phyloP scores from a whole-genome alignment of 495 filamentous ascomycete species.

The Penicillium ucsense region DNA sequence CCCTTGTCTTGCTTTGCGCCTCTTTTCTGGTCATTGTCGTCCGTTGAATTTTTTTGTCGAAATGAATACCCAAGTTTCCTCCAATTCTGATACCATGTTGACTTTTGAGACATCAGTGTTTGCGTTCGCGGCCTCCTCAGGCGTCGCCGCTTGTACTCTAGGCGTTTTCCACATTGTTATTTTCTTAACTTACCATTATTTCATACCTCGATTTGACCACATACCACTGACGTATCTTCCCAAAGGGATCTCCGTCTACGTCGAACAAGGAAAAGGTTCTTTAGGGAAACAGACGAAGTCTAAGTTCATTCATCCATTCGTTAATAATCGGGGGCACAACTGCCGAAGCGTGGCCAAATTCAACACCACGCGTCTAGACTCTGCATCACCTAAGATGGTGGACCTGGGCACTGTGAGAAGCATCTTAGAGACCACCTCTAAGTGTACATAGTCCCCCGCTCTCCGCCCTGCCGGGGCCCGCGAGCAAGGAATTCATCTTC shows the following conservation, averaged over 20 bases:
- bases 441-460: neutral
- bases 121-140: conserved; percentile 1
- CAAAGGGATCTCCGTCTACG: no score
- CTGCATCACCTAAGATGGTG: no score
- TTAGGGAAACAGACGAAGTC: no score
- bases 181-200: no score
- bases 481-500: conserved; percentile 20
- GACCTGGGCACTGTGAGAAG: neutral
- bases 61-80: conserved; percentile 16
- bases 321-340: no score
- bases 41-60: conserved; percentile 9
- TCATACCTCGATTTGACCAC: no score
- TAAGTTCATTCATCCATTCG: no score
- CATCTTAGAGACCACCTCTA: neutral
- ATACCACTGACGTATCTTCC: no score
- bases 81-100: conserved; percentile 1
- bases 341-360: no score
- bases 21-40: conserved; percentile 3
- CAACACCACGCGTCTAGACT: no score
- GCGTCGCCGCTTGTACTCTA: conserved; percentile 9
- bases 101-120: conserved; percentile 1
- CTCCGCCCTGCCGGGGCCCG: neutral
- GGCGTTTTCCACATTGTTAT: neutral
- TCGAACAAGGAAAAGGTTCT: no score
- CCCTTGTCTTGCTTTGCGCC: neutral